These are phyloP conservation scores for Ceratobasidium theobromae DNA, from an alignment of 1,284 basidiomycete genomes.

Conservation along the genomic window DNA sequence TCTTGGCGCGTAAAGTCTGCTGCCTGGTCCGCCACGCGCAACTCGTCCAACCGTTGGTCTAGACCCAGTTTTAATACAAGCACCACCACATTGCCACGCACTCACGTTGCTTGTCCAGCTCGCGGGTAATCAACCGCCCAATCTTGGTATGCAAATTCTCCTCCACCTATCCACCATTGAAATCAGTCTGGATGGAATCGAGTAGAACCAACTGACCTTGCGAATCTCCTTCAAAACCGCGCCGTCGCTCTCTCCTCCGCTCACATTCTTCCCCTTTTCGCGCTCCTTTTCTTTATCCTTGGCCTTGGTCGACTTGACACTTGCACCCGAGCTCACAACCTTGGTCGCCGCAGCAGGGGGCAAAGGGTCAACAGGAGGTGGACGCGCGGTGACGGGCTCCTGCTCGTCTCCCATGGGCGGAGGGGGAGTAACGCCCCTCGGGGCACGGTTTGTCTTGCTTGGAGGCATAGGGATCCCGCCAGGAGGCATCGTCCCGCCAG, in stretches of 20 bases:
- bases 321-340: conserved; percentile 52
- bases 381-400: conserved; percentile 15
- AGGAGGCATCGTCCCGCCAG: background rate
- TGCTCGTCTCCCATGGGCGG: conserved; percentile 8
- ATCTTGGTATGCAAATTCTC: conserved; percentile 73
- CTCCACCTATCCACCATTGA: conserved; percentile 69
- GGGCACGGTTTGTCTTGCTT: conserved; percentile 2
- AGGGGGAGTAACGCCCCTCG: conserved; percentile 9
- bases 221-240: conserved; percentile 69
- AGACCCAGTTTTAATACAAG: conserved; percentile 30
- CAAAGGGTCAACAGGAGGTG: conserved; percentile 52
- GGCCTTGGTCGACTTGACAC: conserved; percentile 52
- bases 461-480: background rate
- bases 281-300: conserved; percentile 51
- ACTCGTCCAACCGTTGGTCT: conserved; percentile 81
- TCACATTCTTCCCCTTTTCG: conserved; percentile 39
- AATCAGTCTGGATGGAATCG: too few relatives aligned
- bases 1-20: conserved; percentile 80
- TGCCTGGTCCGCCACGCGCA: conserved; percentile 68
- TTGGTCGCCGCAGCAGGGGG: conserved; percentile 54
- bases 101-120: conserved; percentile 83
- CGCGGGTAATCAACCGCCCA: conserved; percentile 71
- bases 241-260: conserved; percentile 43
- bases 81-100: conserved; percentile 30
- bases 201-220: conserved; percentile 39